These are phyloP conservation scores for Mycena galericulata DNA, from an alignment of 768 basidiomycete genomes.

Conservation along the genomic window DNA sequence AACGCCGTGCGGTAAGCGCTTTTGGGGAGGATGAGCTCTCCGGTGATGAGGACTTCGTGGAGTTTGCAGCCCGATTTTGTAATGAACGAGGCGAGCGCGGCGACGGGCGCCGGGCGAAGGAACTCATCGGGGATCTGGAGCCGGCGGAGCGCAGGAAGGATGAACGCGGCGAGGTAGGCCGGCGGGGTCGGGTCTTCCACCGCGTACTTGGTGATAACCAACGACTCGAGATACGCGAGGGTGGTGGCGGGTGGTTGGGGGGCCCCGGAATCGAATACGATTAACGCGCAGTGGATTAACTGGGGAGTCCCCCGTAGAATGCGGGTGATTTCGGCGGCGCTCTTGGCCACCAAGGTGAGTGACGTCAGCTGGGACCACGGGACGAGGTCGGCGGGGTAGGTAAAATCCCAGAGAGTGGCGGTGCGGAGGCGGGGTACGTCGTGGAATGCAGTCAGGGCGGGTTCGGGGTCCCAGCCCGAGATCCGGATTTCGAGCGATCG, in stretches of 20 bases:
- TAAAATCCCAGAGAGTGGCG: not conserved
- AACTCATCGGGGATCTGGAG: not conserved
- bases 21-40: too few species aligned
- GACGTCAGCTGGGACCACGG: slow-evolving; percentile 11
- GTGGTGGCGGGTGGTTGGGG: too few species aligned
- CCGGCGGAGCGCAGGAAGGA: not conserved
- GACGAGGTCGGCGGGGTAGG: not conserved
- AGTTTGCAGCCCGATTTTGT: not conserved
- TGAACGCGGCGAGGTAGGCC: not conserved
- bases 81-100: not conserved
- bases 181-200: too few species aligned
- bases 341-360: not conserved
- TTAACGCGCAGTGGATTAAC: not conserved
- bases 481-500: not conserved
- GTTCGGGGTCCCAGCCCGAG: not conserved
- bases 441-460: not conserved
- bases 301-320: not conserved
- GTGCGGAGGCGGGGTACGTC: not conserved
- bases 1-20: too few species aligned
- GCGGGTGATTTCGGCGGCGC: not conserved
- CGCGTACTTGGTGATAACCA: not conserved
- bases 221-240: not conserved
- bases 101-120: not conserved
- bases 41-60: not conserved
- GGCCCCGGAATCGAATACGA: too few species aligned